Evolutionary conservation across 768 basidiomycete species (phyloP), one percentile per base, ranked within the genome.

Genomic region (Rhodosporidiobolus sp.): DNA sequence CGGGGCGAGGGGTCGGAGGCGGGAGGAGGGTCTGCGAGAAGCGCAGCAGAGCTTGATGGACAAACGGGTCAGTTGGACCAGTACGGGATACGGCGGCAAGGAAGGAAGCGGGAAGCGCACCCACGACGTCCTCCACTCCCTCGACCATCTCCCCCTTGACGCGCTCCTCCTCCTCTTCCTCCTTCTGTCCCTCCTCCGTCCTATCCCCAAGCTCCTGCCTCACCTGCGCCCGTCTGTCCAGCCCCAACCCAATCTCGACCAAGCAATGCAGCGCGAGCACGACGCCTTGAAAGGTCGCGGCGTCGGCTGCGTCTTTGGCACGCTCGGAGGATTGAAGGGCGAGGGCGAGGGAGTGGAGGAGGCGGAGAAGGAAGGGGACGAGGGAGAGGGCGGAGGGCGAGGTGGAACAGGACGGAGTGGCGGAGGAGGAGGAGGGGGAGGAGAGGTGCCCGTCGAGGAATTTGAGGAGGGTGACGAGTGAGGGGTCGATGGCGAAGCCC

Each of bases 361-460:
- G 43, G 4, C n/a, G 4, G 19, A 63, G 16, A 14, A 72, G 56
- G 57, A 69, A 71, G 9, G 57, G 67, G 24, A 66, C 30, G 35
- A 74, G 53, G 14, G 57, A 1, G 63, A 35, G 43, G 0, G 52
- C 20, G 19, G 58, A 0, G 10, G 52, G 24, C 0, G 58, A 24
- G 10, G 49, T 19, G 6, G n/a, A n/a, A n/a, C n/a, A n/a, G n/a
- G n/a, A n/a, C n/a, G n/a, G n/a, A n/a, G n/a, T n/a, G n/a, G n/a
- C n/a, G n/a, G 65, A 46, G 28, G 32, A n/a, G 11, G 16, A 3
- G 7, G 65, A 20, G 17, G 35, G 45, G 6, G 71, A 61, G 22
- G 71, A 61, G 22, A 76, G 64, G 63, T 69, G 58, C 17, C 70
- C 75, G 57, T 76, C 75, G 45, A 73, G 67, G 53, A 69, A 70